Evolutionary conservation across 768 basidiomycete species (phyloP), one percentile per base, ranked within the genome.

Genomic region (Chlorophyllum brunneum): DNA sequence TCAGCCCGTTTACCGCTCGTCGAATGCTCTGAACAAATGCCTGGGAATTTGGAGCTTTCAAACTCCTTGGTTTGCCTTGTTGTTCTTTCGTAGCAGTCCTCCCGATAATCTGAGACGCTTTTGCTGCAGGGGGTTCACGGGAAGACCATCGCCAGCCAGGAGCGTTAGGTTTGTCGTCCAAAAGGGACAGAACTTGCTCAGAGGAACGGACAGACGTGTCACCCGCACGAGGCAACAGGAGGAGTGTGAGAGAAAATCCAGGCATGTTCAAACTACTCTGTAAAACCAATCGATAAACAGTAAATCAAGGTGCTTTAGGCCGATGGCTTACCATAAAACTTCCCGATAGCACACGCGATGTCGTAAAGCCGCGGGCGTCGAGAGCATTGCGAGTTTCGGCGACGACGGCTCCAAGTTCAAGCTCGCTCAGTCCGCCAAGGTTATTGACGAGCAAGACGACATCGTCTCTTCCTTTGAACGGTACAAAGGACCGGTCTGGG

Each of bases 191-290:
- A 43, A 92, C 62, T 1, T 75, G 51, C 36, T 71, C 65, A 2
- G 67, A 51, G 5, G 69, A 60, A 5, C 79, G 73, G 1, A 71
- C 67, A 31, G 65, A 61, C 1, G 67, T 50, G 22, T 77, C 75
- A 34, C 69, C 56, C 39, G 68, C 43, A 26, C 69, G 62, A 0
- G 93, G 88, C 8, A 95, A 80, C 7, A 91, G 78, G 13, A 94
- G 74, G 15, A 93, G 75, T 1, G 91, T 88, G 54, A 95, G 71
- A 13, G 91, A 93, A 65, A 95, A 90, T 2, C 93, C 93, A 26
- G 92, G 89, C 89, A 94, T 93, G 67, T 92, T 94, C 57, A 95
- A 77, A 52, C 87, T 90, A 20, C 91, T 93, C 92, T 86, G 65
- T 43, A 30, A 37, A 40, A 42, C 43, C 37, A 8, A 53, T 20